phyloP scores from a whole-genome alignment of 805 yeast species.

The Kurtzmaniella fragi region DNA sequence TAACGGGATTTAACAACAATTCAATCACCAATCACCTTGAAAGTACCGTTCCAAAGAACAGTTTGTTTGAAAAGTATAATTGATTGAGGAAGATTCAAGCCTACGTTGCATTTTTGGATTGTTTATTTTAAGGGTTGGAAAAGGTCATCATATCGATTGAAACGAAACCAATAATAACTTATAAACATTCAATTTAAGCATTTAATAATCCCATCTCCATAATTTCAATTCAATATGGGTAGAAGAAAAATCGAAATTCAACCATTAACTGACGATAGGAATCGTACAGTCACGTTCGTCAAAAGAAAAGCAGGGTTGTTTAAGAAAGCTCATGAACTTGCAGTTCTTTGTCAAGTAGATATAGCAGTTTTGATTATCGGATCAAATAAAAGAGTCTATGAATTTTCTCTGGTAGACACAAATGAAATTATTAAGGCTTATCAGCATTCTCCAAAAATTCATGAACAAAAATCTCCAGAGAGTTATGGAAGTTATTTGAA shows the following conservation, averaged over 20 bases:
- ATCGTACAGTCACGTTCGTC: slow-evolving; percentile 80
- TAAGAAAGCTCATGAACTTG: slow-evolving; percentile 78
- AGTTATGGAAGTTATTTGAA: slow-evolving; percentile 61
- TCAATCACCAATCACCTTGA: too few relatives aligned
- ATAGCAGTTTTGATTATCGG: slow-evolving; percentile 87
- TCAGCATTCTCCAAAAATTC: slow-evolving; percentile 22
- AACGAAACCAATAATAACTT: too few relatives aligned
- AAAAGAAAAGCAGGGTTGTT: slow-evolving; percentile 93
- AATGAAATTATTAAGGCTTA: slow-evolving; percentile 21
- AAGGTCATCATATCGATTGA: too few relatives aligned
- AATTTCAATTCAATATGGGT: too few relatives aligned
- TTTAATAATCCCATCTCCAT: too few relatives aligned
- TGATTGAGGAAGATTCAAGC: too few relatives aligned
- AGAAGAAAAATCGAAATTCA: slow-evolving; percentile 93
- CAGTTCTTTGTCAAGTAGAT: slow-evolving; percentile 90
- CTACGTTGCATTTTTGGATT: too few relatives aligned
- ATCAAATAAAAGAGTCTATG: slow-evolving; percentile 75
- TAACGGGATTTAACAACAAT: too few relatives aligned
- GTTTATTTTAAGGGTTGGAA: too few relatives aligned
- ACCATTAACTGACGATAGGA: slow-evolving; percentile 87
- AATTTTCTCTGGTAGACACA: slow-evolving; percentile 72
- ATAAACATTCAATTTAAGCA: too few relatives aligned
- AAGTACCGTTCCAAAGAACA: too few relatives aligned
- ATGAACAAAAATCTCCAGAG: slow-evolving; percentile 60
- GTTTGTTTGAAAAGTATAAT: too few relatives aligned